A percentile compares a stretch with the other conserved stretches of the same genome.
phyloP scores from a whole-genome alignment of 208 protist genomes.

The Leishmania guyanensis region DNA sequence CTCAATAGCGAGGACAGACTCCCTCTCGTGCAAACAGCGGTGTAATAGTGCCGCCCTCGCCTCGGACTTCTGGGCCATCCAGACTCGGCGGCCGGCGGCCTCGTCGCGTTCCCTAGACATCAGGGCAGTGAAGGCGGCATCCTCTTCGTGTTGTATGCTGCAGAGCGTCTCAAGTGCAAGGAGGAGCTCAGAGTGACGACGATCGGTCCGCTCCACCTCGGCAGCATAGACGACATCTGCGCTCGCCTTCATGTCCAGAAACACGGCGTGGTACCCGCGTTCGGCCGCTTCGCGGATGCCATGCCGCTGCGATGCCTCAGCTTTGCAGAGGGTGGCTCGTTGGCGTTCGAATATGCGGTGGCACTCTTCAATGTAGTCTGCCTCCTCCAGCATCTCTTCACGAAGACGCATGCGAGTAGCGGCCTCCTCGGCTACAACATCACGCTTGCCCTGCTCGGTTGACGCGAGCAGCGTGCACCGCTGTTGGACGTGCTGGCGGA shows the following conservation, averaged over 20 bases:
- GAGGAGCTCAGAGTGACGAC: conserved; percentile 21
- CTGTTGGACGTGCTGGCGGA: conserved; percentile 16
- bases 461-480: conserved; percentile 15
- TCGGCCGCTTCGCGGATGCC: conserved; percentile 29
- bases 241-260: conserved; percentile 36
- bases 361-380: conserved; percentile 26
- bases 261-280: conserved; percentile 36
- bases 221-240: conserved; percentile 14
- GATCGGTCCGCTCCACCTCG: conserved; percentile 5
- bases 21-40: conserved; percentile 19
- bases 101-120: conserved; percentile 31
- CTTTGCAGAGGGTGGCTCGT: conserved; percentile 6
- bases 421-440: conserved; percentile 38
- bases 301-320: conserved; percentile 18
- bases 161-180: conserved; percentile 35
- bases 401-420: conserved; percentile 19
- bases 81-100: conserved; percentile 35
- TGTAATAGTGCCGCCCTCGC: conserved; percentile 20
- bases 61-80: conserved; percentile 42
- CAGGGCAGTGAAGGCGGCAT: conserved; percentile 30
- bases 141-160: conserved; percentile 46
- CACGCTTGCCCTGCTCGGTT: conserved; percentile 44
- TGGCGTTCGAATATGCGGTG: conserved; percentile 28
- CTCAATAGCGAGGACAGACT: conserved; percentile 14
- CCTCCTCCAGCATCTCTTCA: conserved; percentile 31